These are phyloP conservation scores for Thyridium curvatum DNA, from an alignment of 2,329 filamentous ascomycete genomes.

Conservation along the genomic window DNA sequence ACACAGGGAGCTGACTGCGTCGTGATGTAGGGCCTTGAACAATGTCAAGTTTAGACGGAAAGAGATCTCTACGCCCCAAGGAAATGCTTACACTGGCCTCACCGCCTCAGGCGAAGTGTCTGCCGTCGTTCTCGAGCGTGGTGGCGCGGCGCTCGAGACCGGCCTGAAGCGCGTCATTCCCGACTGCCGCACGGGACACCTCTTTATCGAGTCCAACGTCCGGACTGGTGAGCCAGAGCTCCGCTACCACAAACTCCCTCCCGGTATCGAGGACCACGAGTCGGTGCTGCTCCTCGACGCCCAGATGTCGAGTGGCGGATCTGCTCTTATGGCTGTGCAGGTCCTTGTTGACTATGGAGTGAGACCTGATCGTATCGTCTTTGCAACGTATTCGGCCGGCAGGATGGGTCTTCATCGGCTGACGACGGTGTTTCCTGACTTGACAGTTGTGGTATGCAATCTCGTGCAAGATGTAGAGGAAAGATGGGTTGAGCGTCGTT, in stretches of 20 bases:
- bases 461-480: slow-evolving; percentile 77
- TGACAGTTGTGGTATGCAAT: slow-evolving; percentile 79
- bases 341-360: slow-evolving; percentile 95
- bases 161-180: slow-evolving; percentile 86
- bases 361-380: slow-evolving; percentile 73
- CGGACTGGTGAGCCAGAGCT: slow-evolving; percentile 86
- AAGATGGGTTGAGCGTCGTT: slow-evolving; percentile 84
- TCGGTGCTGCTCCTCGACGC: slow-evolving; percentile 74
- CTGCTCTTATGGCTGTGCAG: slow-evolving; percentile 86
- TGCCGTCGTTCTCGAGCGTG: slow-evolving; percentile 82
- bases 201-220: slow-evolving; percentile 85
- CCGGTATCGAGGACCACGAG: slow-evolving; percentile 66
- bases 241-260: slow-evolving; percentile 78
- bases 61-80: slow-evolving; percentile 65
- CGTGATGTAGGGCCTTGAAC: slow-evolving; percentile 60
- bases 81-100: slow-evolving; percentile 65
- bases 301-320: slow-evolving; percentile 89
- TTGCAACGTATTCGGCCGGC: slow-evolving; percentile 89
- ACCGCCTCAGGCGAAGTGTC: slow-evolving; percentile 67
- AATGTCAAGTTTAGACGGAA: slow-evolving; percentile 63
- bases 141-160: slow-evolving; percentile 81
- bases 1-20: neutral
- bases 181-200: slow-evolving; percentile 80
- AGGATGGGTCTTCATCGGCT: slow-evolving; percentile 77
- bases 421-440: slow-evolving; percentile 80